A percentile compares a stretch with the other conserved stretches of the same genome.
Conservation (phyloP, 2,329 filamentous ascomycete genomes). For the Aspergillus ruber region DNA sequence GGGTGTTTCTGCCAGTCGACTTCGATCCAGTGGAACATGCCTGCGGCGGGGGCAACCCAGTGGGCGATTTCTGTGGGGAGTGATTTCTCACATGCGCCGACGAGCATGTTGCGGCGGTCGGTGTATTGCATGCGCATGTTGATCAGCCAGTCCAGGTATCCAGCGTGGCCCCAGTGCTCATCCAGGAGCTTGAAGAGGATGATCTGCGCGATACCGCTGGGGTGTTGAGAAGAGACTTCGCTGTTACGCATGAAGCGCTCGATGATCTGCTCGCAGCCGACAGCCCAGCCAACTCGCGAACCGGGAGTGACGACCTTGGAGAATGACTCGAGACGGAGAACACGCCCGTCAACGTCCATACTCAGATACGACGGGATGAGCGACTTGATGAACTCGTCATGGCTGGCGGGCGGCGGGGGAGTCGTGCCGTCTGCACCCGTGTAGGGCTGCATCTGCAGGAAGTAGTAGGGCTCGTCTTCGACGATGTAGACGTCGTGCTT, state of each 20-base stretch:
- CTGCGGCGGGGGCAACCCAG: constrained; percentile 74
- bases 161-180: constrained; percentile 86
- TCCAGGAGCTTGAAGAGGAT: constrained; percentile 85
- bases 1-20: constrained; percentile 43
- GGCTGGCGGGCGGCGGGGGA: constrained; percentile 52
- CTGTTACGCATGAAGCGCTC: constrained; percentile 76
- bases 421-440: constrained; percentile 47
- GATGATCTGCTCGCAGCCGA: constrained; percentile 74
- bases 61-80: constrained; percentile 67
- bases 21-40: constrained; percentile 72
- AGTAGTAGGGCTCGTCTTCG: constrained; percentile 94
- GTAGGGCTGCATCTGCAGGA: constrained; percentile 76
- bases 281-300: constrained; percentile 79
- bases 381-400: constrained; percentile 66
- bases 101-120: constrained; percentile 65
- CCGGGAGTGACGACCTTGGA: constrained; percentile 86
- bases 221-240: constrained; percentile 79
- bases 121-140: constrained; percentile 77
- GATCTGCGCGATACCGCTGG: constrained; percentile 76
- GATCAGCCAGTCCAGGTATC: constrained; percentile 85
- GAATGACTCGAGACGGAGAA: constrained; percentile 86
- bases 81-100: constrained; percentile 71
- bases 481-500: constrained; percentile 83
- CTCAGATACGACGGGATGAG: constrained; percentile 71
- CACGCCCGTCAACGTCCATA: constrained; percentile 79